Evolutionary conservation across 2,329 filamentous ascomycete species (phyloP), one percentile per base, ranked within the genome.

Genomic region (Curvularia eragrostidis): DNA sequence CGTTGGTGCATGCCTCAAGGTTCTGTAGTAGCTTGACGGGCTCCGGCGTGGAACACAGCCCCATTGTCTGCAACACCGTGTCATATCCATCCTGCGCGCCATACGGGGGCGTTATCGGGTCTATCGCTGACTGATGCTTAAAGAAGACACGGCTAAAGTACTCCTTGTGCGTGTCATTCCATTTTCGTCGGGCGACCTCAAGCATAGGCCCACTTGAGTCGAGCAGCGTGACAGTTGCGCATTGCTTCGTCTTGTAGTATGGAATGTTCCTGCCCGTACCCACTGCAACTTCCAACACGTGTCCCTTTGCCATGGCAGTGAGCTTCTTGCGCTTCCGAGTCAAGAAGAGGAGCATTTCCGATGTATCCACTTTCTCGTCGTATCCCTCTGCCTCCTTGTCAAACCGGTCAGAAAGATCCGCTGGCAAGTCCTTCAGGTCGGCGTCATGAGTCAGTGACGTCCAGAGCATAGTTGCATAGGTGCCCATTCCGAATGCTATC

Each of bases 41-140:
- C 48, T 78, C 72, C 6, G 77, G 70, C 24, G 80, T 83, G 34
- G 79, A 82, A 71, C 81, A 83, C 7, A 83, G 70, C 5, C 81
- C 81, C 80, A 83, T 82, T 3, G 81, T 82, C 67, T 83, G 81
- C 44, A 83, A 68, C 38, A 83, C 79, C 1, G 80, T 82, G 54
- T 82, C 80, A 66, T 81, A 83, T 23, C 76, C 76, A 30, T 77
- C 76, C 39, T 72, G 71, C 12, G 75, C 70, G 34, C 65, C 72
- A 26, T 78, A 80, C 7, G 79, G 77, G 8, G 76, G 72, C 7
- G 76, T 76, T 64, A 82, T 80, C 8, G 74, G 69, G 8, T 77
- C 76, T 38, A 80, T 61, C 18, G 78, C 80, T 24, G 79, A 80
- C 39, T 79, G 79, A 19, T 78, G 74, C 69, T 80, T 71, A 68